Evolutionary conservation across 192 early-diverging fungal genomes (phyloP).

Genomic region (Obelidium mucronatum): DNA sequence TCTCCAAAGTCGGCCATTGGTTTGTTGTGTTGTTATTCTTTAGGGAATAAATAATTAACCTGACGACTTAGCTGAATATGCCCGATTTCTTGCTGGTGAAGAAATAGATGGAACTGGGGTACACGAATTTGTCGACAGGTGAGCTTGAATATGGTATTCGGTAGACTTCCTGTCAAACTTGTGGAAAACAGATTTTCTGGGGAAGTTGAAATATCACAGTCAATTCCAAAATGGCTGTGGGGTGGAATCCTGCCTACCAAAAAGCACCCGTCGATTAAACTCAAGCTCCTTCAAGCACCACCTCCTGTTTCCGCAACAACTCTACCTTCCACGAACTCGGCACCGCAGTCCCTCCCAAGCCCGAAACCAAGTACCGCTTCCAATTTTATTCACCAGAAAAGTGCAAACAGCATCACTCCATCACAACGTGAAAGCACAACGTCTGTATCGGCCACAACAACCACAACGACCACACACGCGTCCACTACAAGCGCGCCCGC

Average conservation of each 20-base stretch:
- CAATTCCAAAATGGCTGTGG: constrained; percentile 34
- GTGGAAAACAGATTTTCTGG: constrained; percentile 63
- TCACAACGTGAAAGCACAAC: not conserved
- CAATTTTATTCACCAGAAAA: not conserved
- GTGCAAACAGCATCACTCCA: not conserved
- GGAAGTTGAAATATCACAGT: constrained; percentile 56
- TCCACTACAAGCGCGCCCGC: not conserved
- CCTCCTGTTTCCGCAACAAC: not conserved
- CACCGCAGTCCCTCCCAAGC: not conserved
- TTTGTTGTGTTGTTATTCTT: not conserved
- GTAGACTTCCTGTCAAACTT: not conserved
- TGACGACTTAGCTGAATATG: constrained; percentile 22
- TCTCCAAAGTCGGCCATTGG: constrained; percentile 60
- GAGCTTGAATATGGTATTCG: not conserved
- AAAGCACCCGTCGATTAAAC: constrained; percentile 26
- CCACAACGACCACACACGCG: not conserved
- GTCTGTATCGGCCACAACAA: not conserved
- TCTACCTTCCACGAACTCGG: not conserved
- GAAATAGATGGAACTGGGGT: constrained; percentile 71
- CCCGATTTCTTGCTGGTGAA: constrained; percentile 51
- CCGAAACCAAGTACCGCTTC: not conserved
- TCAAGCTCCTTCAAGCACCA: constrained; percentile 5
- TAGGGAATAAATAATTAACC: not conserved
- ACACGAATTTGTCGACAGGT: constrained; percentile 73
- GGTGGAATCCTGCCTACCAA: constrained; percentile 1